A percentile compares a stretch with the other conserved stretches of the same genome.
Evolutionary conservation across 1,139 yeast genomes (phyloP).

Genomic region (Spencermartinsiella ligniputridi): DNA sequence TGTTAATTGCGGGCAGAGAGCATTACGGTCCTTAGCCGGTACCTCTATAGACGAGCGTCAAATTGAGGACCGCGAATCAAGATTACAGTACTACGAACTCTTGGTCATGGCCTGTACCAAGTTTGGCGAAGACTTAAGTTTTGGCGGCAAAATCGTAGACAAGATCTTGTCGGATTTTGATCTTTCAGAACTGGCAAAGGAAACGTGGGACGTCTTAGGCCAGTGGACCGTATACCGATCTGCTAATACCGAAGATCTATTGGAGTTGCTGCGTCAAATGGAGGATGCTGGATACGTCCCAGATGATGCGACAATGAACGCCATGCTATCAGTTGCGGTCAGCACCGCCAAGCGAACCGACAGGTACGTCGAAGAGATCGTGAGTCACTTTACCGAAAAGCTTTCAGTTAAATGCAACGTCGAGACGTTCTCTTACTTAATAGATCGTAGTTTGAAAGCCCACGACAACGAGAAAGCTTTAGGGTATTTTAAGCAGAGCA

Average conservation of each 20-base stretch:
- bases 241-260: slow-evolving; percentile 14
- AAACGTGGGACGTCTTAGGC: slow-evolving; percentile 34
- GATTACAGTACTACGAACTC: slow-evolving; percentile 26
- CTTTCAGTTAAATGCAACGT: slow-evolving; percentile 26
- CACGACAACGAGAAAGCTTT: slow-evolving; percentile 33
- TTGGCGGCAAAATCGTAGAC: slow-evolving; percentile 19
- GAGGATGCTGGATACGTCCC: slow-evolving; percentile 18
- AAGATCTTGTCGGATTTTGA: slow-evolving; percentile 13
- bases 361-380: slow-evolving; percentile 19
- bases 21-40: slow-evolving; percentile 16
- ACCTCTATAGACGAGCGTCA: slow-evolving; percentile 11
- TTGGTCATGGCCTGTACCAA: slow-evolving; percentile 24
- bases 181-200: slow-evolving; percentile 23
- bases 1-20: slow-evolving; percentile 12
- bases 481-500: slow-evolving; percentile 35
- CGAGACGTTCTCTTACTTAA: slow-evolving; percentile 25
- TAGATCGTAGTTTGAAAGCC: slow-evolving; percentile 25
- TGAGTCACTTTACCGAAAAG: slow-evolving; percentile 21
- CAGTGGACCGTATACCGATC: slow-evolving; percentile 32
- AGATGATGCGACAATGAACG: slow-evolving; percentile 28
- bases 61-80: slow-evolving; percentile 12
- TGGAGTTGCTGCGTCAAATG: slow-evolving; percentile 18
- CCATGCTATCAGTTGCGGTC: slow-evolving; percentile 24
- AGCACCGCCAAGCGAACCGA: slow-evolving; percentile 22
- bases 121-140: slow-evolving; percentile 20